Base-by-base conservation (phyloP, 2,329 filamentous ascomycete genomes). In the Pestalotiopsis sp. region DNA sequence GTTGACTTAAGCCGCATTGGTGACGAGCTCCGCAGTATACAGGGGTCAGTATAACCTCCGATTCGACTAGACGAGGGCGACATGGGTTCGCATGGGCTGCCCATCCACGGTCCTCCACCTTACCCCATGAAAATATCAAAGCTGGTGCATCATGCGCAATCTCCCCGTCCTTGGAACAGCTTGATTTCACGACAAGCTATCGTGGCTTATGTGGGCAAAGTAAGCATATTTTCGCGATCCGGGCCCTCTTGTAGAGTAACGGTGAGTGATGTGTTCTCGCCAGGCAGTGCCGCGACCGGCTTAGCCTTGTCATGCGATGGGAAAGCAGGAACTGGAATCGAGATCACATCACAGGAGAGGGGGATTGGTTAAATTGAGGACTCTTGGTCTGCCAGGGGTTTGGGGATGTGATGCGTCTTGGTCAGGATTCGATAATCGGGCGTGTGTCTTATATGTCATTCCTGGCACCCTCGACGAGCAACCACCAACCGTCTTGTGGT, bases 121-220 rank as follows among this genome's bases (percentile, higher is more conserved):
- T 23, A 41, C 39, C 60, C 64, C 66, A 68, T 67, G 65, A 52
- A 61, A 49, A 25, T 27, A 59, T 36, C 56, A 58, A 61, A 39
- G 68, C 63, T 65, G 63, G 68, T 70, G 71, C 73, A 75, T 75
- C 71, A 68, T 66, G 38, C 62, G 70, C 69, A 76, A 77, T 76
- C 65, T 75, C 71, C 67, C 69, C 67, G 65, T 67, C 71, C 70
- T 70, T 73, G 69, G 68, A 75, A 74, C 66, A 68, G 60, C 69
- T 70, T 68, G 73, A 69, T 73, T 70, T 65, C 49, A 52, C 31
- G 23, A 65, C 68, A 56, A 67, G 59, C 49, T 58, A 68, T 66
- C 68, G 64, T 66, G 69, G 69, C 71, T 57, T 63, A 66, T 58
- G 66, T n/a, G 70, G 61, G 62, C 68, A 68, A 71, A 69, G 70